Base-by-base conservation (phyloP, 176 grass and related monocot species). In the Zoysia japonica region DNA sequence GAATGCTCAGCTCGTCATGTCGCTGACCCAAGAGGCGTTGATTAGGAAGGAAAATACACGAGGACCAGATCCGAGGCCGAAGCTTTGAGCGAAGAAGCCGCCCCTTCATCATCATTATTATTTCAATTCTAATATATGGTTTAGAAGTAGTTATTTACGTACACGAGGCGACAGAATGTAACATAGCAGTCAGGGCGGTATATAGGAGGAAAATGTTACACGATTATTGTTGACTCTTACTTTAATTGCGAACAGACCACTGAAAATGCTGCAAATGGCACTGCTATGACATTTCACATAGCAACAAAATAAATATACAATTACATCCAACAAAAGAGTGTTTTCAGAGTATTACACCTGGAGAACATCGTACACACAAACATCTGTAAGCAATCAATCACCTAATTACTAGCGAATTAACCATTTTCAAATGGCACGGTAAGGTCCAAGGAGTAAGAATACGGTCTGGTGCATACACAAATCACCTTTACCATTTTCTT, bases 11-110 rank as follows among this genome's bases (percentile, higher is more conserved):
- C 96, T 99, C 62, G 35, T 99, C 50, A 85, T 84, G 86, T 91
- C 92, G 36, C 51, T 99, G 68, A 99, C 92, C n/a, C 96, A 99
- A 82, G 92, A 99, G 70, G 88, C 88, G 65, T 74, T 94, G 64
- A 91, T 93, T 72, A 87, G 96, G 69, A 92, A 80, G 57, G 90
- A 75, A 11, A 93, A 81, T 64, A 78, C 67, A 41, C 61, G 69
- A 61, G 84, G 74, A 47, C 59, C 87, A 83, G 41, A 78, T 73
- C 86, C 78, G 17, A 87, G 65, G 55, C 52, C 96, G 17, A 99
- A 90, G 84, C 82, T 99, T 64, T 99, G 74, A 95, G 41, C 28
- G 28, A 28, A 28, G 28, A 28, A 28, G 28, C 28, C 28, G 28
- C 28, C 28, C 28, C 28, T 28, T 28, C 28, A 28, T 28, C 28